Conservation (phyloP, 768 basidiomycete species). For the Rhodotorula graminis region DNA sequence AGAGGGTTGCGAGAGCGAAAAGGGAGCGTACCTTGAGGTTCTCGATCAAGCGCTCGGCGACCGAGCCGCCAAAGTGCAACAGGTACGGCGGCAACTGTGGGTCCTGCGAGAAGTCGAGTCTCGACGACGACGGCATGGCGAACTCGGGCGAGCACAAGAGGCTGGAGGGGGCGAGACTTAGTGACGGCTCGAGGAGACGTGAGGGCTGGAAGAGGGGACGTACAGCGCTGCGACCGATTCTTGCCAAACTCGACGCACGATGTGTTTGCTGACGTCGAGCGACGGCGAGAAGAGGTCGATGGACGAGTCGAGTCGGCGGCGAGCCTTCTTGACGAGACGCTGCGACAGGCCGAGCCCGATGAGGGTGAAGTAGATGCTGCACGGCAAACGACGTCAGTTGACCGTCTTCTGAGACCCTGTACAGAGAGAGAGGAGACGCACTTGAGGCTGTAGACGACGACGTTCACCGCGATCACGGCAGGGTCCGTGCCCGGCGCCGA, state of each 20-base stretch:
- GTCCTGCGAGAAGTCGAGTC: slow-evolving; percentile 56
- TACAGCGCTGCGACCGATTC: slow-evolving; percentile 63
- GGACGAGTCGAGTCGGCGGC: slow-evolving; percentile 65
- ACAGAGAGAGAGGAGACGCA: background rate
- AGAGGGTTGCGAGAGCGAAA: background rate
- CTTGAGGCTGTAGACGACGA: slow-evolving; percentile 64
- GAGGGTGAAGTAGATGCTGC: slow-evolving; percentile 55
- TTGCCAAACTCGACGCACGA: slow-evolving; percentile 70
- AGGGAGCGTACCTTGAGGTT: slow-evolving; percentile 61
- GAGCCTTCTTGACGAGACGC: slow-evolving; percentile 55
- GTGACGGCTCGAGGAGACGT: too few relatives aligned
- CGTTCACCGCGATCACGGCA: slow-evolving; percentile 59
- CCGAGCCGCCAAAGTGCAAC: slow-evolving; percentile 59
- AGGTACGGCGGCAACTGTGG: slow-evolving; percentile 66
- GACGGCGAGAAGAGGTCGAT: slow-evolving; percentile 76
- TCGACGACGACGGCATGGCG: slow-evolving; percentile 58
- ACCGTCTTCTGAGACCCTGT: background rate
- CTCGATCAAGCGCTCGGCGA: slow-evolving; percentile 68
- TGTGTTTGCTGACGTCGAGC: slow-evolving; percentile 52
- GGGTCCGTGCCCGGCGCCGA: slow-evolving; percentile 58
- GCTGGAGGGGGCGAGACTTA: slow-evolving; percentile 8
- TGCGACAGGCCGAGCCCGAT: slow-evolving; percentile 57
- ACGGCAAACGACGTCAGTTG: slow-evolving; percentile 42
- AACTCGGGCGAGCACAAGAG: slow-evolving; percentile 60
- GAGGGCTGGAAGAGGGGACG: background rate